Percentiles rank a stretch among this genome's conserved stretches.
phyloP scores from a whole-genome alignment of 2,329 filamentous ascomycete genomes.

The Colletotrichum tofieldiae region DNA sequence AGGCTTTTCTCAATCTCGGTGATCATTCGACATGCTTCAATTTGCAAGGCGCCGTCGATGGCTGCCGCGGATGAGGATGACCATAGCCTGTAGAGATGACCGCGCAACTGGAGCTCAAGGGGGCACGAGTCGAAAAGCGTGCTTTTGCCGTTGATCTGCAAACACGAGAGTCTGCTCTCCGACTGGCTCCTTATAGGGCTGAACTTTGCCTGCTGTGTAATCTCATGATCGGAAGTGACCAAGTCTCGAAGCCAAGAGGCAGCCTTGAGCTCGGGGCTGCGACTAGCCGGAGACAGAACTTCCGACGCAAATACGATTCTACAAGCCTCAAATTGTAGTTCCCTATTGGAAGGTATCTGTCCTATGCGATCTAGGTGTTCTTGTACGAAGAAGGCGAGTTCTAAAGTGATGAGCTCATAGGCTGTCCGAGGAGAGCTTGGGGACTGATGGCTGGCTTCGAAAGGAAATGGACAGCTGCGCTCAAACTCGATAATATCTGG shows the following conservation, averaged over 20 bases:
- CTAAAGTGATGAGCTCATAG: slow-evolving; percentile 55
- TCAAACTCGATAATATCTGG: slow-evolving; percentile 57
- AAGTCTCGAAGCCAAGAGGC: slow-evolving; percentile 48
- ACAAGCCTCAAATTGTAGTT: slow-evolving; percentile 48
- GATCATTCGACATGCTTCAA: no score
- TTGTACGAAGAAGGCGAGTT: slow-evolving; percentile 49
- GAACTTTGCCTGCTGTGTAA: slow-evolving; percentile 41
- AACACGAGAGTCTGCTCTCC: not conserved
- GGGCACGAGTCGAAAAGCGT: no score
- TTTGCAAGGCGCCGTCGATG: no score
- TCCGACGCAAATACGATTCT: slow-evolving; percentile 49
- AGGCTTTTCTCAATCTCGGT: no score
- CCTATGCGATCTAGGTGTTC: slow-evolving; percentile 43
- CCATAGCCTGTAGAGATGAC: no score
- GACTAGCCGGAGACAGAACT: not conserved
- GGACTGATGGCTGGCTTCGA: slow-evolving; percentile 37
- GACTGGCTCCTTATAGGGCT: not conserved
- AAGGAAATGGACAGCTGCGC: slow-evolving; percentile 51
- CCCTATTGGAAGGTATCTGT: slow-evolving; percentile 35
- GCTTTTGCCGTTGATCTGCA: not conserved
- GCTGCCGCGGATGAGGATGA: no score
- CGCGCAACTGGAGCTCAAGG: no score
- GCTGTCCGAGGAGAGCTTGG: slow-evolving; percentile 45
- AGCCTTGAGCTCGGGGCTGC: no score
- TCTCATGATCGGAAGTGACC: slow-evolving; percentile 6